These are phyloP conservation scores for Cryptosporidium viatorum DNA, from an alignment of 169 alveolate genomes.

Conservation along the genomic window DNA sequence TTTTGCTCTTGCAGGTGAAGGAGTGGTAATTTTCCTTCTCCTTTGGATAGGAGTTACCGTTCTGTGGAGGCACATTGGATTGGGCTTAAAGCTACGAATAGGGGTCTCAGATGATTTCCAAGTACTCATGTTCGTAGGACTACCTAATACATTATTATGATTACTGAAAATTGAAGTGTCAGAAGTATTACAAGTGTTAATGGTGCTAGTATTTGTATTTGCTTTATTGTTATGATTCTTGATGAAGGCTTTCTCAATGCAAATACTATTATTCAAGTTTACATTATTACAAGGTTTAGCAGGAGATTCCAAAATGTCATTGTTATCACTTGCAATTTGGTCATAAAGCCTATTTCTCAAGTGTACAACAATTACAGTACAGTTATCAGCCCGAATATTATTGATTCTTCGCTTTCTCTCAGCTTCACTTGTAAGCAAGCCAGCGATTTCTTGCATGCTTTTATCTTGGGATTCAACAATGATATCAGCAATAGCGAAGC, in stretches of 20 bases:
- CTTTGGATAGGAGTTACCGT: slow-evolving; percentile 44
- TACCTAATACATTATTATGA: not conserved
- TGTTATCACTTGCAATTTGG: not conserved
- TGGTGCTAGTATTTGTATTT: not conserved
- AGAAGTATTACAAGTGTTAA: not conserved
- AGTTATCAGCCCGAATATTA: slow-evolving; percentile 55
- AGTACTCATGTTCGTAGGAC: not conserved
- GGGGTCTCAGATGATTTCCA: slow-evolving; percentile 4
- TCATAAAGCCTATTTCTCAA: not conserved
- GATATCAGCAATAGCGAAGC: slow-evolving; percentile 49
- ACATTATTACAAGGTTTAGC: not conserved
- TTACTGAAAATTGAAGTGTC: not conserved
- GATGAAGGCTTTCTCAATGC: not conserved
- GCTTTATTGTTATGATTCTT: not conserved
- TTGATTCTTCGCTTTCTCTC: slow-evolving; percentile 42
- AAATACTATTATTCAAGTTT: no score
- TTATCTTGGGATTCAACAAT: slow-evolving; percentile 24
- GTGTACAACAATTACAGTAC: slow-evolving; percentile 40
- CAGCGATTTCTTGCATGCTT: slow-evolving; percentile 30
- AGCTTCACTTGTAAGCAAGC: slow-evolving; percentile 24
- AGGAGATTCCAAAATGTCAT: not conserved
- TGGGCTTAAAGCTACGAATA: not conserved
- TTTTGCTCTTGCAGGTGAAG: slow-evolving; percentile 51
- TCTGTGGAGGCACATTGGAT: slow-evolving; percentile 18
- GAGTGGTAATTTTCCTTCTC: slow-evolving; percentile 44